Base-by-base conservation (phyloP, 768 basidiomycete genomes). In the Macrolepiota albuminosa region DNA sequence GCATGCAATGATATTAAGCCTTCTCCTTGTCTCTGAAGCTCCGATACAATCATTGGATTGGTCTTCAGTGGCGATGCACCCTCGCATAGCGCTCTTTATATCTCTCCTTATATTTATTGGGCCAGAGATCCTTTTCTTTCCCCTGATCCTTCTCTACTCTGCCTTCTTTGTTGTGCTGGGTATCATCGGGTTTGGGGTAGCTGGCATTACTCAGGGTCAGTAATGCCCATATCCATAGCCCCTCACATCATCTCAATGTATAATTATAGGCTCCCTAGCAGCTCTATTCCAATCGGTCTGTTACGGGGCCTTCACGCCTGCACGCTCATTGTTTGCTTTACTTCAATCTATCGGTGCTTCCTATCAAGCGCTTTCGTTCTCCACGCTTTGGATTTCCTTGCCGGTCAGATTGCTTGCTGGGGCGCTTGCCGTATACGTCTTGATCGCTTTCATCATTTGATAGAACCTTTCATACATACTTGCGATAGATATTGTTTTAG, bases 61-160 rank as follows among this genome's bases (percentile, higher is more conserved):
- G 24, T 53, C 42, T 50, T 13, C n/a, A 59, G 58, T 59, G 24
- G 39, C 46, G 37, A 26, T 40, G 40, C 47, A 58, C 29, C 49
- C 40, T 51, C n/a, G 18, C 40, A 21, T 52, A n/a, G 47, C 49
- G 29, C 21, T 58, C 5, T 52, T 52, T 21, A 33, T 58, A 11
- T 52, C n/a, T 10, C 39, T 58, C 8, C 40, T 58, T n/a, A 18
- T 58, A 39, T 42, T 24, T 21, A n/a, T 58, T 5, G 57, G 57
- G 33, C 57, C 57, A 34, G 2, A 10, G 40, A 58, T 52, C 49
- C 31, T 58, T 14, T n/a, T 58, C 11, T 16, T 58, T 13, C 49
- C 57, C n/a, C 21, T 58, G n/a, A 1, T 50, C 48, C 36, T 57
- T 7, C 36, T 48, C 24, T 39, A 57, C 21, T 9, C 39, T 14